Base-by-base conservation (phyloP, 148 eudicot species). In the Tetragonia tetragonoides region DNA sequence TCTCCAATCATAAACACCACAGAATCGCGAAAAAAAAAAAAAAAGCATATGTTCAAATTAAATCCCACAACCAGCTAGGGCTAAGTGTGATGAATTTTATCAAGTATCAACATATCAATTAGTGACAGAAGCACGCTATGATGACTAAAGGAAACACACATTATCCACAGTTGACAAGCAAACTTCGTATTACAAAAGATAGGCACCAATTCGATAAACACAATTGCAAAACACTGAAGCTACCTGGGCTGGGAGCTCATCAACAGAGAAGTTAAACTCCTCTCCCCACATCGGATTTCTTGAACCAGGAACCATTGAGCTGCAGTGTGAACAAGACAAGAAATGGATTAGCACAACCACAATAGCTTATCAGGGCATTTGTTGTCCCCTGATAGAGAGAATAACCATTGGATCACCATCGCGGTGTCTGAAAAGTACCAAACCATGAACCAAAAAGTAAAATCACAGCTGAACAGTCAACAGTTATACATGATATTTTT, bases 211-310 rank as follows among this genome's bases (percentile, higher is more conserved):
- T 46, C 7, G 24, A 10, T 20, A 71, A 5, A 49, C 3, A 4
- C 56, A 46, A 42, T 24, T 41, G 47, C 73, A 24, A 49, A 14
- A 34, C 23, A 73, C 17, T 72, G 57, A 75, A 79, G 75, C 66
- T 86, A 94, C 98, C 98, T 90, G 86, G 10, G 89, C 87, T 68
- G 98, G 98, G 78, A 95, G 90, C 80, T 88, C 90, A 76, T 90
- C 91, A 42, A 90, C 96, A 82, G 87, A 78, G 85, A 95, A 95
- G 82, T 87, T 90, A 83, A 95, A 95, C 83, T 88, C 97, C 84
- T 95, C 99, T 49, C 97, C 97, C 99, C 99, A 95, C 97, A 92
- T 90, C 23, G 99, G 97, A 79, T 92, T 95, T 90, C 95, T 91
- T 80, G 99, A 92, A 72, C 97, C 91, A 85, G 97, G 97, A 83